phyloP scores from a whole-genome alignment of 1,284 basidiomycete genomes.

The Pseudomicrostroma phylloplanum region DNA sequence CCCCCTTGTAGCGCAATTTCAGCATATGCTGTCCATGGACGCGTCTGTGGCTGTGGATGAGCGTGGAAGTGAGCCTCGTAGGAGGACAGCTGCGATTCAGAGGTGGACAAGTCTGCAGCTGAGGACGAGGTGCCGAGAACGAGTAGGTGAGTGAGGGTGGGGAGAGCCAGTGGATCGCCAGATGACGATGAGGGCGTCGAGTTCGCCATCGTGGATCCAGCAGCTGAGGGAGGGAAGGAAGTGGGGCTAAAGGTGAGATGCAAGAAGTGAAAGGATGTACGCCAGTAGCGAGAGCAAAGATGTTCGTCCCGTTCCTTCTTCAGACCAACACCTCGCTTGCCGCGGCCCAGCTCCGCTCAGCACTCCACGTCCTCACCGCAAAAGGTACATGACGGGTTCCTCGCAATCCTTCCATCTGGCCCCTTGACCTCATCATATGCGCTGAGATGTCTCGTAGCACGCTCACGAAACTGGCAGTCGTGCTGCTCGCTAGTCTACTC shows the following conservation, averaged over 20 bases:
- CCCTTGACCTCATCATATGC: too few species aligned
- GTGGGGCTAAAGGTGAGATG: too few species aligned
- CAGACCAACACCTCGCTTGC: too few species aligned
- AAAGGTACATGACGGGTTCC: too few species aligned
- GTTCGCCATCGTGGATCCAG: slow-evolving; percentile 4
- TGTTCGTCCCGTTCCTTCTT: too few species aligned
- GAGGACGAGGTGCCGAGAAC: neutral
- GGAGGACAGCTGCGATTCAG: neutral
- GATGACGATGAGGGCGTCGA: slow-evolving; percentile 15
- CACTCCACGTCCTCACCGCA: too few species aligned
- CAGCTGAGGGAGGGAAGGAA: neutral
- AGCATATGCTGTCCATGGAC: slow-evolving; percentile 1
- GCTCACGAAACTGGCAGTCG: too few species aligned
- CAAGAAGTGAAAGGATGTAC: too few species aligned
- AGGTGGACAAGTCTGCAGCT: slow-evolving; percentile 1
- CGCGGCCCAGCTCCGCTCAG: too few species aligned
- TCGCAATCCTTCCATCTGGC: too few species aligned
- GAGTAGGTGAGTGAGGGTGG: neutral
- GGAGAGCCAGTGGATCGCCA: slow-evolving; percentile 11
- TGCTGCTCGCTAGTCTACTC: neutral
- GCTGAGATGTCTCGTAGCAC: too few species aligned
- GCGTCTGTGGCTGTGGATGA: neutral
- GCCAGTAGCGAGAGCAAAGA: neutral
- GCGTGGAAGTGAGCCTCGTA: slow-evolving; percentile 7
- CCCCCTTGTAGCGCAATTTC: neutral